Evolutionary conservation across 495 filamentous ascomycete genomes (phyloP), one percentile per base, ranked within the genome.

Genomic region (Penicillium lagena): DNA sequence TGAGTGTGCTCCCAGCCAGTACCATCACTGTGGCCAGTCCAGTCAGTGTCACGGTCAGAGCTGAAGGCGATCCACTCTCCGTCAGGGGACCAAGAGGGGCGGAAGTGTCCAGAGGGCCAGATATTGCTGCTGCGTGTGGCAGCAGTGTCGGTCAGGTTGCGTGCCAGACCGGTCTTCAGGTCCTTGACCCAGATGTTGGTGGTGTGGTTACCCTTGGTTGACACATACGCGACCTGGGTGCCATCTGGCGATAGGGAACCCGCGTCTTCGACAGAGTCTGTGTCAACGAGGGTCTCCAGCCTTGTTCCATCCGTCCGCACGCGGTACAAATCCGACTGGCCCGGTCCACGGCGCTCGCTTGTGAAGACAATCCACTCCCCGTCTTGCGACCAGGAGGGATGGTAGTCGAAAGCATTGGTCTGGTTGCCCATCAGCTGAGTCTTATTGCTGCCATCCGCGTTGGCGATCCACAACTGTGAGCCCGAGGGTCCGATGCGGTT

Each of bases 401-500:
- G 63, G 41, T 62, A 66, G 35, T 67, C 60, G 32, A 64, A 62
- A 9, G 33, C 35, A 30, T 45, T 27, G 27, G 46, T 50, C 13
- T 52, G 46, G 22, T 52, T 50, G n/a, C 50, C 50, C 44, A 64
- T 33, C 11, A 64, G 42, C 40, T 45, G 22, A 7, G 39, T 45
- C 12, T 47, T 53, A 40, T 60, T 54, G 39, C 29, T 56, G 30
- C 59, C 61, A 36, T 64, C 58, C 4, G 54, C 46, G 29, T 64
- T 59, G 38, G 61, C 43, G 27, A 64, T 45, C 37, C 51, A 64
- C 0, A 60, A 43, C 12, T 51, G 45, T 28, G 53, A 53, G 1
- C 44, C 49, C 0, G 58, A 59, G 1, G 60, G 58, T 11, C 46
- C 58, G 39, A 64, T 62, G 10, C 60, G 46, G 46, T 59, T 59